Conservation (phyloP, 2,329 filamentous ascomycete genomes). For the Emericellopsis atlantica region DNA sequence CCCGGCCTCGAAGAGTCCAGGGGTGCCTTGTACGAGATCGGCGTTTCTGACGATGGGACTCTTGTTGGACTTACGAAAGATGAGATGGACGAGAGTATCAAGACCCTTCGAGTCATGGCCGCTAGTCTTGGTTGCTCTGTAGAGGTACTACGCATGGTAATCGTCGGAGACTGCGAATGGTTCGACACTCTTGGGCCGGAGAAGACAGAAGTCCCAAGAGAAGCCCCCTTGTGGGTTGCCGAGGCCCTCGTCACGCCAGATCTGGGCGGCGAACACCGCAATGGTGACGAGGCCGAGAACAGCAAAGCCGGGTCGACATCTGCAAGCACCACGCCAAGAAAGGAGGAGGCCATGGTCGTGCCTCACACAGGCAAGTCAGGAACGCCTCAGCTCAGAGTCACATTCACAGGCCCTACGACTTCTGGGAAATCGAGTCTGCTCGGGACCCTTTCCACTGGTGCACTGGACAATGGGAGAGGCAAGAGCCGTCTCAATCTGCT, state of each 20-base stretch:
- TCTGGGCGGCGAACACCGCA: conserved; percentile 25
- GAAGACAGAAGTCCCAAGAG: conserved; percentile 10
- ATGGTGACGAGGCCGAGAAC: conserved; percentile 1
- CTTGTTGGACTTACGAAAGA: conserved; percentile 80
- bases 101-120: conserved; percentile 80
- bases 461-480: conserved; percentile 81
- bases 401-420: conserved; percentile 76
- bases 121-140: conserved; percentile 81
- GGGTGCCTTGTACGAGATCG: conserved; percentile 91
- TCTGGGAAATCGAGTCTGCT: conserved; percentile 88
- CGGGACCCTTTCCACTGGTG: conserved; percentile 77
- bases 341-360: conserved; percentile 5
- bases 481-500: conserved; percentile 80
- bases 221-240: conserved; percentile 65
- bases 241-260: conserved; percentile 81
- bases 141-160: conserved; percentile 67
- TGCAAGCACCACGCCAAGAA: neutral
- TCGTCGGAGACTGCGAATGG: conserved; percentile 79
- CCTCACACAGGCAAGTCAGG: conserved; percentile 34
- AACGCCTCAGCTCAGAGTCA: conserved; percentile 71
- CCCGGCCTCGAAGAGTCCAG: conserved; percentile 85
- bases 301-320: neutral
- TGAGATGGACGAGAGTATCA: conserved; percentile 83
- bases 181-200: conserved; percentile 25
- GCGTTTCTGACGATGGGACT: conserved; percentile 86